Base-by-base conservation (phyloP, 2,329 filamentous ascomycete genomes). In the Alternaria hordeiaustralica region DNA sequence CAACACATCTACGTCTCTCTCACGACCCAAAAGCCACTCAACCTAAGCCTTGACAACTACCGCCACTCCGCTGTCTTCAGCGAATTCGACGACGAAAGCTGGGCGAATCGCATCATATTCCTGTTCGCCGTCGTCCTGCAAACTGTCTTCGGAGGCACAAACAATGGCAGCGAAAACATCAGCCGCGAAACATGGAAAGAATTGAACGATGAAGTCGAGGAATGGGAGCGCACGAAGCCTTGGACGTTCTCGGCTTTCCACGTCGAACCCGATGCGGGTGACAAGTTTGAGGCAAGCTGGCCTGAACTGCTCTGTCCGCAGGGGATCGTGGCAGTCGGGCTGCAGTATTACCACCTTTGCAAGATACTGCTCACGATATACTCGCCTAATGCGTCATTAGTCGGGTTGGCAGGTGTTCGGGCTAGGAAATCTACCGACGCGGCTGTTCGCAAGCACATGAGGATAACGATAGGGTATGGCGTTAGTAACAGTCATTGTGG, bases 1-100 rank as follows among this genome's bases (percentile, higher is more conserved):
- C 80, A 82, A 62, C 79, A 81, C 36, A 79, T 82, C 11, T 82
- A 82, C 65, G 75, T 82, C 0, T 79, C 76, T 7, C 65, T 82
- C 6, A 78, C 75, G 5, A 78, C 72, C 6, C 77, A 78, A 61
- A 72, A 78, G 10, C 71, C 75, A 3, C 61, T 80, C 11, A 74
- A 73, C 18, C 67, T 77, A 7, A 73, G 71, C 28, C 68, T 79
- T 3, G 70, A 74, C 1, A 78, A 75, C 50, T 78, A 76, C 55
- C 70, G 68, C 20, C 71, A 74, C 45, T 76, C 72, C 1, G 64
- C 69, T 4, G 71, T 75, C 0, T 78, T 78, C 53, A 69, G 69
- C n/a, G 72, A 75, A 5, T 75, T 65, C 25, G 74, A 75, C 50
- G 72, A 75, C 49, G 73, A 76, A 53, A 57, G 71, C 0, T 78